Conservation (phyloP, 179 eudicot genomes). For the Gypsophila paniculata region DNA sequence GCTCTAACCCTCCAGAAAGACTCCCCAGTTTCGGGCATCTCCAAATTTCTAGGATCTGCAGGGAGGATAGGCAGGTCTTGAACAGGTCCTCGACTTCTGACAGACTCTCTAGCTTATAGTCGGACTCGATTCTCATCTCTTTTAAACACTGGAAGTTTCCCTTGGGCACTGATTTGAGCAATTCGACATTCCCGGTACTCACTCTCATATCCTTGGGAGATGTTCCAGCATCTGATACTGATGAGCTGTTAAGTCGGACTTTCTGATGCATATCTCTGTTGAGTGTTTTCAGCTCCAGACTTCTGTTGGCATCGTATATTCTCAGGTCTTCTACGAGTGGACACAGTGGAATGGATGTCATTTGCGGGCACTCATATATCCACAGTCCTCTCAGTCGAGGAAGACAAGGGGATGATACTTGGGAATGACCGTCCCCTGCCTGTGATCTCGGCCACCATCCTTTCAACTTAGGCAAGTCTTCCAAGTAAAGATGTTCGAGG, state of each 20-base stretch:
- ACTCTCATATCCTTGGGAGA: background rate
- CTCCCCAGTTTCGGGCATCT: conserved; percentile 1
- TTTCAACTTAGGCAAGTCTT: conserved; percentile 12
- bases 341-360: conserved; percentile 16
- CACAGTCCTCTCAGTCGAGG: background rate
- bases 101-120: background rate
- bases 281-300: background rate
- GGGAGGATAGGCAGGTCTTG: conserved; percentile 19
- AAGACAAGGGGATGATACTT: background rate
- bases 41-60: background rate
- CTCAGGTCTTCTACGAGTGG: conserved; percentile 10
- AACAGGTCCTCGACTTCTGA: conserved; percentile 16
- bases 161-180: conserved; percentile 5
- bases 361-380: conserved; percentile 4
- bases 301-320: background rate
- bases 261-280: no score
- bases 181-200: background rate
- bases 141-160: conserved; percentile 11
- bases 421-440: background rate
- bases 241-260: no score
- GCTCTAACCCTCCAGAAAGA: conserved; percentile 19
- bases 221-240: no score
- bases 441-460: conserved; percentile 24
- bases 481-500: conserved; percentile 8
- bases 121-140: background rate